These are phyloP conservation scores for Mycena indigotica DNA, from an alignment of 768 basidiomycete genomes.

Conservation along the genomic window DNA sequence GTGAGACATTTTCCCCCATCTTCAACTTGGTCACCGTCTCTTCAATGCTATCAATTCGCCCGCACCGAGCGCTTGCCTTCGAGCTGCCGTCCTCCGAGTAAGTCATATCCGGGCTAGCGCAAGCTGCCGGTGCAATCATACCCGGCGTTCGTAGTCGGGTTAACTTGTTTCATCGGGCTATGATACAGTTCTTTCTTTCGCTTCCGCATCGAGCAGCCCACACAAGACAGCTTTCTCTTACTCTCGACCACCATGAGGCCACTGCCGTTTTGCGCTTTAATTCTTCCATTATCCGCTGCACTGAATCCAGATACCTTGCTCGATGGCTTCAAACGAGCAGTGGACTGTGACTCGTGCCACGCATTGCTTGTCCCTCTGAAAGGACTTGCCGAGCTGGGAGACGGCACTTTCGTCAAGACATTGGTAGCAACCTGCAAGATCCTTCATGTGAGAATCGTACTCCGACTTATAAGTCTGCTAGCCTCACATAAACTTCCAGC, in stretches of 20 bases:
- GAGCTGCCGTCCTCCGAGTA: too few relatives aligned
- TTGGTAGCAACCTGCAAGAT: constrained; percentile 48
- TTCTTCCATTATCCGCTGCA: neutral
- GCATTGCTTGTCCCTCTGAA: constrained; percentile 49
- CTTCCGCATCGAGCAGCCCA: too few relatives aligned
- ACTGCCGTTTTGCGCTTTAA: neutral
- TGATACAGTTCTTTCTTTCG: too few relatives aligned
- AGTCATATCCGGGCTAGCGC: too few relatives aligned
- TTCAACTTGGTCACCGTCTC: too few relatives aligned
- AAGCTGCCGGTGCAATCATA: too few relatives aligned
- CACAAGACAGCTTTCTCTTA: neutral
- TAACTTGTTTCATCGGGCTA: too few relatives aligned
- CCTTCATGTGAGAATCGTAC: constrained; percentile 32
- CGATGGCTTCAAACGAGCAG: constrained; percentile 45
- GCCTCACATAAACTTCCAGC: constrained; percentile 29
- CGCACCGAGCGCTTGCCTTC: too few relatives aligned
- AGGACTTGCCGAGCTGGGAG: constrained; percentile 50
- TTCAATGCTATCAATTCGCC: too few relatives aligned
- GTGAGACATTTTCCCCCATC: too few relatives aligned
- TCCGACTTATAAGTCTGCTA: neutral
- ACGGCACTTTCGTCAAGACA: constrained; percentile 46
- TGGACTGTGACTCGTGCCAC: constrained; percentile 55
- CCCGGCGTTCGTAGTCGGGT: too few relatives aligned
- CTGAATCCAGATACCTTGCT: constrained; percentile 33
- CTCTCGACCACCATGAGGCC: neutral